phyloP scores from a whole-genome alignment of 1,284 basidiomycete species.

The Heterobasidion parviporum region DNA sequence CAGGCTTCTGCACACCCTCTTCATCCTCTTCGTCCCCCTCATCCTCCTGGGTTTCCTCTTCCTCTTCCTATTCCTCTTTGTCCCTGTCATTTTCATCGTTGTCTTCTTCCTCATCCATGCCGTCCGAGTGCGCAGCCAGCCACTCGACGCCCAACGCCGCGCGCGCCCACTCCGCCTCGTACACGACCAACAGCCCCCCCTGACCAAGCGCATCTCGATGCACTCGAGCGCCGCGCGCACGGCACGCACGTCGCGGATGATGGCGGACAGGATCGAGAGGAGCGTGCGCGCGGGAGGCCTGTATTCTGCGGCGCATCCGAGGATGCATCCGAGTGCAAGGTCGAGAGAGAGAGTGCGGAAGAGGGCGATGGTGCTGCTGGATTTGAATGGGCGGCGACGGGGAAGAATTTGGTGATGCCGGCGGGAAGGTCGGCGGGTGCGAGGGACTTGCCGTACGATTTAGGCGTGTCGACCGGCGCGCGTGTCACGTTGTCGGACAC shows the following conservation, averaged over 20 bases:
- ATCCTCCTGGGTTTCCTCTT: slow-evolving; percentile 21
- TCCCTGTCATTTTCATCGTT: slow-evolving; percentile 25
- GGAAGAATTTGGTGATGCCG: slow-evolving; percentile 77
- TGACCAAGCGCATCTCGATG: slow-evolving; percentile 77
- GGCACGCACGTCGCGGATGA: slow-evolving; percentile 50
- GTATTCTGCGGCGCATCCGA: slow-evolving; percentile 11
- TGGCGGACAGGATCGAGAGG: slow-evolving; percentile 48
- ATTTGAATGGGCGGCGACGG: slow-evolving; percentile 29
- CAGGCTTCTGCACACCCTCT: slow-evolving; percentile 25
- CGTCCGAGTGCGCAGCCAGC: slow-evolving; percentile 34
- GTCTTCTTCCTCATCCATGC: slow-evolving; percentile 18
- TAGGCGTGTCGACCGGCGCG: slow-evolving; percentile 56
- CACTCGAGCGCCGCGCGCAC: slow-evolving; percentile 44
- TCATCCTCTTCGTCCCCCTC: slow-evolving; percentile 25
- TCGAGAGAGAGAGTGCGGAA: no score
- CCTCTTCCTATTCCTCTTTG: slow-evolving; percentile 20
- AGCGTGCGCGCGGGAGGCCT: slow-evolving; percentile 50
- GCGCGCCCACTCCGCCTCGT: slow-evolving; percentile 61
- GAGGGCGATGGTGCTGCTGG: not conserved
- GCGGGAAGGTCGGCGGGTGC: slow-evolving; percentile 58
- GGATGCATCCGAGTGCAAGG: slow-evolving; percentile 1
- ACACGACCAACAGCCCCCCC: slow-evolving; percentile 78
- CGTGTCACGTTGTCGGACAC: slow-evolving; percentile 61
- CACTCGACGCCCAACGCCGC: slow-evolving; percentile 31
- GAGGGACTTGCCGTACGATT: slow-evolving; percentile 78